A percentile compares a stretch with the other conserved stretches of the same genome.
Conservation (phyloP, 73 alveolate genomes). For the Symbiodinium pilosum region DNA sequence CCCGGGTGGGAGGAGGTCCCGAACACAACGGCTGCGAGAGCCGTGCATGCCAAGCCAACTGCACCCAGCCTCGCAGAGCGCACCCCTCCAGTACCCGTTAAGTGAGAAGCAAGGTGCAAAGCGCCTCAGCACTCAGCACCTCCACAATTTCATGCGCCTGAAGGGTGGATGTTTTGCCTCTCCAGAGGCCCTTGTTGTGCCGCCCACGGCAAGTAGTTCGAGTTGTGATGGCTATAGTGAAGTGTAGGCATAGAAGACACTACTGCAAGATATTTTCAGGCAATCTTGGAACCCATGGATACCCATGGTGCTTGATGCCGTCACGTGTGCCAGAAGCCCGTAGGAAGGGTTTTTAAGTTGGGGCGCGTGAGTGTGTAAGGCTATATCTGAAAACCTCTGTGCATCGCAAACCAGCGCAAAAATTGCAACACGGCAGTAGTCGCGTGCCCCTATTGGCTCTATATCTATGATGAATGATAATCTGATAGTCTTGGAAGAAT, state of each 20-base stretch:
- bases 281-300: too few relatives aligned
- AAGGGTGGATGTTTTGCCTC: too few relatives aligned
- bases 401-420: background rate
- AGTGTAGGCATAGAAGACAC: too few relatives aligned
- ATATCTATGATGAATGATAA: too few relatives aligned
- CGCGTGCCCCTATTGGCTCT: too few relatives aligned
- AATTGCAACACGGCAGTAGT: too few relatives aligned
- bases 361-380: background rate
- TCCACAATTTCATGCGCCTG: too few relatives aligned
- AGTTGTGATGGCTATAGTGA: too few relatives aligned
- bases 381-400: background rate
- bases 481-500: background rate
- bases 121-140: too few relatives aligned
- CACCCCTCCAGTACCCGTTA: slow-evolving; percentile 28
- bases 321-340: background rate
- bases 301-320: background rate
- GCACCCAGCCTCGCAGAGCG: slow-evolving; percentile 34
- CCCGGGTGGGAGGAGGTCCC: slow-evolving; percentile 72
- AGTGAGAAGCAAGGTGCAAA: background rate
- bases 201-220: too few relatives aligned
- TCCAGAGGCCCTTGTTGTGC: too few relatives aligned
- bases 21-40: slow-evolving; percentile 20
- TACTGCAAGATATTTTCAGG: too few relatives aligned
- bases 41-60: slow-evolving; percentile 38
- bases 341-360: background rate